phyloP scores from a whole-genome alignment of 73 alveolate species.

The Paramecium octaurelia region DNA sequence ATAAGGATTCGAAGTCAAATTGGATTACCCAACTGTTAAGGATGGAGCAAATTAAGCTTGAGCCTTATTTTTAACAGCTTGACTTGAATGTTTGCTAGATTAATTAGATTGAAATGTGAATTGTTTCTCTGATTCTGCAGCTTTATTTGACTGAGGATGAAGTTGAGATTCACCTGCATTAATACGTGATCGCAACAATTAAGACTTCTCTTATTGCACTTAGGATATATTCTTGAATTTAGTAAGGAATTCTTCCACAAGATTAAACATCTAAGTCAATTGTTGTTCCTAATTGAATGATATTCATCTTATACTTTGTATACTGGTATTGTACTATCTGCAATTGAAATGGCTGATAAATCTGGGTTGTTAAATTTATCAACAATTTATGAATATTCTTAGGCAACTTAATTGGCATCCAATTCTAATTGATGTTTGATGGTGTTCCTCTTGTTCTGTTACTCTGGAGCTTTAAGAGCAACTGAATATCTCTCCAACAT shows the following conservation, averaged over 20 bases:
- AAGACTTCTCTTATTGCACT: neutral
- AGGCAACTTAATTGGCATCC: slow-evolving; percentile 15
- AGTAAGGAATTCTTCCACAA: slow-evolving; percentile 13
- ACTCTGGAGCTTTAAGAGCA: neutral
- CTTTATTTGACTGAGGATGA: neutral
- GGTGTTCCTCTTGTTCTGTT: neutral
- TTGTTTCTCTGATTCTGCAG: neutral
- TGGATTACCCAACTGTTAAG: neutral
- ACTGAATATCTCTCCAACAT: slow-evolving; percentile 36
- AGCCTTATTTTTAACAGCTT: neutral
- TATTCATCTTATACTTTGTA: neutral
- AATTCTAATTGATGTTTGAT: neutral
- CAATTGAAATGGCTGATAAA: slow-evolving; percentile 20
- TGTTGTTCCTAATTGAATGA: neutral
- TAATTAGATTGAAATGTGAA: neutral
- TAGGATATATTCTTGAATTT: neutral
- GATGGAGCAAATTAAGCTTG: neutral
- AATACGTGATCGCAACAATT: neutral
- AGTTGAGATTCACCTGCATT: neutral
- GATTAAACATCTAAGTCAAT: neutral
- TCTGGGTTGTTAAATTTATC: slow-evolving; percentile 37
- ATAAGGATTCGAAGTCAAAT: neutral
- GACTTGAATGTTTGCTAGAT: neutral
- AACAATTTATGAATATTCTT: slow-evolving; percentile 9
- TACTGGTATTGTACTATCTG: neutral